Evolutionary conservation across 352 stramenopile species (phyloP).

Genomic region (Thraustochytrium striatum): DNA sequence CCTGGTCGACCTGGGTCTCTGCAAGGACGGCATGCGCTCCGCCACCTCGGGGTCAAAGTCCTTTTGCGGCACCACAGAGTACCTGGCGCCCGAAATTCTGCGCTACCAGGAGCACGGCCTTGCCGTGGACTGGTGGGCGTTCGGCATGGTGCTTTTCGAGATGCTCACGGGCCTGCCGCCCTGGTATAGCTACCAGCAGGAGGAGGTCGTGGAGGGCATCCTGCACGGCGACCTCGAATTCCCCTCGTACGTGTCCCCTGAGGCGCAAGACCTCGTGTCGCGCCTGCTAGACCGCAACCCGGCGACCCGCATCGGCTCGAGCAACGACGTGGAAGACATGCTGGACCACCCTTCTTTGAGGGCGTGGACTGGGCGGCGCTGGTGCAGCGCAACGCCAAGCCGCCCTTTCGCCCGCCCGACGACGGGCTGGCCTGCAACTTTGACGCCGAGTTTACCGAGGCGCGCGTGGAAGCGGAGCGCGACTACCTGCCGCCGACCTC

Average conservation of each 20-base stretch:
- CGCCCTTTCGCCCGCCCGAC: constrained; percentile 15
- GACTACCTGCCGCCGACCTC: constrained; percentile 26
- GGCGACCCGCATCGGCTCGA: constrained; percentile 18
- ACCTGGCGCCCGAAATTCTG: constrained; percentile 94
- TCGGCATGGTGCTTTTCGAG: constrained; percentile 81
- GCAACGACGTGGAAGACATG: constrained; percentile 68
- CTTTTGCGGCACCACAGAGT: constrained; percentile 95
- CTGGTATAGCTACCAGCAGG: constrained; percentile 79
- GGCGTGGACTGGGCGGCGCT: constrained; percentile 70
- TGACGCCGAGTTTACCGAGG: constrained; percentile 45
- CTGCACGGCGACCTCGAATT: constrained; percentile 36
- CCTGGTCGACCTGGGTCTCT: constrained; percentile 71
- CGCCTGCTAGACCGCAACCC: constrained; percentile 48
- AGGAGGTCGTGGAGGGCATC: constrained; percentile 41
- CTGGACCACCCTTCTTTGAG: constrained; percentile 71
- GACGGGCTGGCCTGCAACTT: constrained; percentile 38
- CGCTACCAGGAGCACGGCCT: constrained; percentile 70
- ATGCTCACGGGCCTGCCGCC: constrained; percentile 84
- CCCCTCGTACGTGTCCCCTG: constrained; percentile 3
- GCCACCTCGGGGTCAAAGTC: constrained; percentile 87
- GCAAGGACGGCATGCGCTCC: constrained; percentile 70
- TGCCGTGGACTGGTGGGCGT: constrained; percentile 84
- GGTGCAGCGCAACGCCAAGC: constrained; percentile 45
- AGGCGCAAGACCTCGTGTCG: constrained; percentile 10
- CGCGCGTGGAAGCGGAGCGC: constrained; percentile 15